Evolutionary conservation across 2,329 filamentous ascomycete genomes (phyloP), one percentile per base, ranked within the genome.

Genomic region (Trematosphaeria pertusa): DNA sequence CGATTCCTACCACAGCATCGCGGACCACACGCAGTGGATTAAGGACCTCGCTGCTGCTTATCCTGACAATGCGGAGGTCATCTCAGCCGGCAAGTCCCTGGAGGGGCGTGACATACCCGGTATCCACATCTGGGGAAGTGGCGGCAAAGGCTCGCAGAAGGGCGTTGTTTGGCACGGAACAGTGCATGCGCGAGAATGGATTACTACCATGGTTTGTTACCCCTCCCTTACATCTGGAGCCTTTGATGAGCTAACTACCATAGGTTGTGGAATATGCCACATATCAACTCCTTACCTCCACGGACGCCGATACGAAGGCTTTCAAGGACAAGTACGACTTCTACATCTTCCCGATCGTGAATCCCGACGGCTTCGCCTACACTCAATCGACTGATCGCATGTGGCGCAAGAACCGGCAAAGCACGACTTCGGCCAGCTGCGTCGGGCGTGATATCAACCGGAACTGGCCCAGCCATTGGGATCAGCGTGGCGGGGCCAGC

Each of bases 321-420:
- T 76, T 81, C 42, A 75, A 87, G 18, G 77, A 87, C 66, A 81
- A 76, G 44, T 86, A 84, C 61, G 86, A 88, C 69, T 85, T 85
- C 55, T 87, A 85, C 65, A 78, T 88, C 55, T 63, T 71, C 50
- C 69, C 70, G 6, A 58, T 72, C n/a, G 67, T 71, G 18, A 73
- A 73, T 56, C 70, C 70, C 1, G 69, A 72, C 38, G 70, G 70
- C 44, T 73, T 73, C 50, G 64, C 67, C 34, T 73, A 66, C 58
- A 62, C 66, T 3, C 71, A 73, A 41, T 59, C 63, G n/a, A 67
- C 46, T 35, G 64, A 73, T 50, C 69, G 71, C 32, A 38, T 73
- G 50, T 73, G 71, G 71, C 59, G 71, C 44, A 73, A 73, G 60
- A 73, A 73, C 55, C 56, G 71, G 0, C 68, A 72, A 47, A 44